Percentiles rank a stretch among this genome's conserved stretches.
Evolutionary conservation across 2,329 filamentous ascomycete species (phyloP).

Genomic region (Corynespora cassiicola): DNA sequence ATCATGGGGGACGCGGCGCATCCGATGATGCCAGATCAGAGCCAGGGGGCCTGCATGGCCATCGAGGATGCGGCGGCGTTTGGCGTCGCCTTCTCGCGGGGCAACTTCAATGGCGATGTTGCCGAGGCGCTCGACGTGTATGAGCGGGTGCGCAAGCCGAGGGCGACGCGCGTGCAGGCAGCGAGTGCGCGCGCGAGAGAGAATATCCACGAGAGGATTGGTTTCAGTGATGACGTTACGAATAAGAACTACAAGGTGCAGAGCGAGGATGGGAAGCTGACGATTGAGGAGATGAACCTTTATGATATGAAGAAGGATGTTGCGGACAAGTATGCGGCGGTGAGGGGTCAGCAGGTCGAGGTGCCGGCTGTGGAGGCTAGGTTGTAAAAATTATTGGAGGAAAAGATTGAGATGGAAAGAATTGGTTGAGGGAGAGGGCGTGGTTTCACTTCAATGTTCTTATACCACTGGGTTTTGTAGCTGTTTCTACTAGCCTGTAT

Average conservation of each 20-base stretch:
- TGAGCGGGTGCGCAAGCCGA: constrained; percentile 42
- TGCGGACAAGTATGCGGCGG: constrained; percentile 1
- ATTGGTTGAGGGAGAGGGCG: too few relatives aligned
- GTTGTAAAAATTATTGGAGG: too few relatives aligned
- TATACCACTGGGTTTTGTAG: too few relatives aligned
- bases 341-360: too few relatives aligned
- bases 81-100: constrained; percentile 64
- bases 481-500: too few relatives aligned
- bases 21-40: constrained; percentile 74
- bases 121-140: constrained; percentile 41
- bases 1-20: constrained; percentile 72
- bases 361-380: too few relatives aligned
- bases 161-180: constrained; percentile 47
- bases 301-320: constrained; percentile 4
- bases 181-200: constrained; percentile 44
- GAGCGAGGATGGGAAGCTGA: constrained; percentile 66
- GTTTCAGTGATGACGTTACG: constrained; percentile 27
- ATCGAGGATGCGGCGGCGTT: constrained; percentile 71
- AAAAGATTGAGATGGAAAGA: too few relatives aligned
- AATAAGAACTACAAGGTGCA: constrained; percentile 64
- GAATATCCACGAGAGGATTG: constrained; percentile 52
- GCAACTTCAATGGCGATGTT: constrained; percentile 49
- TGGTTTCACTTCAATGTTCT: too few relatives aligned
- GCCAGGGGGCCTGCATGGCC: constrained; percentile 73
- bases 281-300: constrained; percentile 72